Evolutionary conservation across 192 early-diverging fungal species (phyloP).

Genomic region (Entomortierella beljakovae): DNA sequence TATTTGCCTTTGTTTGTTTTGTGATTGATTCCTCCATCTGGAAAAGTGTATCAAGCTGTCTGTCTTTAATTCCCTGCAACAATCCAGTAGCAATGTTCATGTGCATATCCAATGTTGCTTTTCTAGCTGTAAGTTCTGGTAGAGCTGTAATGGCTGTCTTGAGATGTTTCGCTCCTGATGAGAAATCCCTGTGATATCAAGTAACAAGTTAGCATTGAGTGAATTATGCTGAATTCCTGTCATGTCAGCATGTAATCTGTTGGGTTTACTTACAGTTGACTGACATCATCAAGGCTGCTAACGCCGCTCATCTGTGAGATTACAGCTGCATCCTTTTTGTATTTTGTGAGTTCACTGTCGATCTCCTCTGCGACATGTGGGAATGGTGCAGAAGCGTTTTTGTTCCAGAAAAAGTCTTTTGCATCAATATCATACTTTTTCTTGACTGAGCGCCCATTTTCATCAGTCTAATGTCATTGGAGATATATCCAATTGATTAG

Average conservation of each 20-base stretch:
- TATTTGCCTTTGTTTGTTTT: constrained; percentile 78
- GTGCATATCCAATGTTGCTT: constrained; percentile 96
- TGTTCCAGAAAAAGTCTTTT: constrained; percentile 94
- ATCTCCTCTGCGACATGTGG: constrained; percentile 98
- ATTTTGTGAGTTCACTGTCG: constrained; percentile 91
- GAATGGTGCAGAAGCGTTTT: constrained; percentile 93
- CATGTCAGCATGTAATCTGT: not conserved
- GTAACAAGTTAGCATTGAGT: not conserved
- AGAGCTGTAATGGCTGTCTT: constrained; percentile 92
- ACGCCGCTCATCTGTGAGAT: constrained; percentile 90
- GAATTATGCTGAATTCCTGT: not conserved
- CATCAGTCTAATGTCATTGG: constrained; percentile 57
- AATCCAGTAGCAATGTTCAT: constrained; percentile 97
- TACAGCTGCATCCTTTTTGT: constrained; percentile 95
- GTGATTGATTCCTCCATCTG: constrained; percentile 92
- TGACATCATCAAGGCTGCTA: constrained; percentile 82
- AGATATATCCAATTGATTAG: not conserved
- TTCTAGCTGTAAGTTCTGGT: constrained; percentile 94
- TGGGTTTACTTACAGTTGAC: constrained; percentile 64
- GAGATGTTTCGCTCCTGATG: constrained; percentile 87
- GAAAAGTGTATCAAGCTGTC: constrained; percentile 95
- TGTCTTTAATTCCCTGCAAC: constrained; percentile 89
- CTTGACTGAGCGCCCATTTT: constrained; percentile 70
- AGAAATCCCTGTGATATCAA: constrained; percentile 68
- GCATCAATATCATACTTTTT: constrained; percentile 91